These are phyloP conservation scores for Marsdenia floribunda DNA, from an alignment of 257 asterid genomes.

Conservation along the genomic window DNA sequence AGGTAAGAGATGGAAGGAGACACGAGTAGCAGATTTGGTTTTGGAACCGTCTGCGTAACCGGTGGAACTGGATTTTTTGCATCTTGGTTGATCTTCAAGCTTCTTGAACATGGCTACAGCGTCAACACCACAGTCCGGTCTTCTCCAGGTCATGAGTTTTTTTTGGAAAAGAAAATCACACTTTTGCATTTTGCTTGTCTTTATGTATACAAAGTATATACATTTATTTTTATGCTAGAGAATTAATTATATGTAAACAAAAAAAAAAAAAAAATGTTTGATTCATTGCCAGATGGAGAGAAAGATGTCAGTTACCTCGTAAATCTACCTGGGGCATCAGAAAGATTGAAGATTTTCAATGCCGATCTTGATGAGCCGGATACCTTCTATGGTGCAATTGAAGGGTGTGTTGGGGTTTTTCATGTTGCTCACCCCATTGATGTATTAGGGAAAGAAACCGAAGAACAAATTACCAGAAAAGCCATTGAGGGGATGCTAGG, in stretches of 20 bases:
- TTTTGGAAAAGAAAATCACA: neutral
- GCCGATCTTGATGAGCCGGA: conserved; percentile 57
- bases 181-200: no score
- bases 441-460: conserved; percentile 39
- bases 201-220: no score
- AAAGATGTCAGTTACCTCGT: conserved; percentile 50
- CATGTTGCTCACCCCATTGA: conserved; percentile 73
- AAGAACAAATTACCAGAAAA: conserved; percentile 30
- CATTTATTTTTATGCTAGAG: no score
- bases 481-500: conserved; percentile 28
- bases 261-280: neutral
- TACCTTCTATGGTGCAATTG: conserved; percentile 38
- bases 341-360: conserved; percentile 42
- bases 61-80: conserved; percentile 31
- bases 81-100: conserved; percentile 28
- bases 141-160: conserved; percentile 3
- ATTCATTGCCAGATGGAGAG: conserved; percentile 19
- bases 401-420: conserved; percentile 66
- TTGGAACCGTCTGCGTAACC: conserved; percentile 25
- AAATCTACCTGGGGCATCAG: conserved; percentile 44
- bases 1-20: conserved; percentile 1
- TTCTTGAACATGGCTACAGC: conserved; percentile 25
- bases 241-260: no score
- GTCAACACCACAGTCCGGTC: conserved; percentile 25
- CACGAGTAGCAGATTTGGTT: neutral